Conservation (phyloP, 805 yeast species). For the Yarrowia hollandica region DNA sequence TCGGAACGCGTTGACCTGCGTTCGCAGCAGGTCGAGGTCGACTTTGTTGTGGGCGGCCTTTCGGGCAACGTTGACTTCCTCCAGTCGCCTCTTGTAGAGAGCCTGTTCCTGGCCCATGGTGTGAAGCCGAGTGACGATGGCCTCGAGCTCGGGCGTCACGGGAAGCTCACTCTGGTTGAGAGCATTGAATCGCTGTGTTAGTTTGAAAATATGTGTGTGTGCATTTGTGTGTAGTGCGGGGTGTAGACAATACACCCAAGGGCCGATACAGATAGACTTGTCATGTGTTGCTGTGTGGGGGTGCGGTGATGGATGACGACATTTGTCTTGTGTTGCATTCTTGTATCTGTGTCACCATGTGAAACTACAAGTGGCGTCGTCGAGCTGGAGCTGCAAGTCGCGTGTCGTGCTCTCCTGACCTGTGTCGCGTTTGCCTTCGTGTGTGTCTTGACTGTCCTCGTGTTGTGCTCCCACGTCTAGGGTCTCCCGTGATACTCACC, state of each 20-base stretch:
- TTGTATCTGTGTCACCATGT: conserved; percentile 35
- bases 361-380: no score
- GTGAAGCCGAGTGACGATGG: conserved; percentile 38
- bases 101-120: conserved; percentile 38
- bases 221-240: neutral
- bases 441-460: no score
- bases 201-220: no score
- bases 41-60: conserved; percentile 9
- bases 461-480: neutral
- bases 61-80: conserved; percentile 33
- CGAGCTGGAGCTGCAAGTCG: no score
- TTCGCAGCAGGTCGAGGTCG: conserved; percentile 53
- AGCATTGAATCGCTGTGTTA: conserved; percentile 26
- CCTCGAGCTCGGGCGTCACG: conserved; percentile 37
- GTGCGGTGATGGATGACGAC: no score
- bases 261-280: no score
- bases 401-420: no score
- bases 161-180: neutral
- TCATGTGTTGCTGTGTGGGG: no score
- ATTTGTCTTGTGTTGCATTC: no score
- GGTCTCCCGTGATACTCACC: conserved; percentile 19
- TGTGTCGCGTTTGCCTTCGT: no score
- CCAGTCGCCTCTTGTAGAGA: conserved; percentile 34
- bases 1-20: conserved; percentile 72
- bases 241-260: no score